Conservation (phyloP, 139 green algal genomes). For the Spirogloea muscicola region DNA sequence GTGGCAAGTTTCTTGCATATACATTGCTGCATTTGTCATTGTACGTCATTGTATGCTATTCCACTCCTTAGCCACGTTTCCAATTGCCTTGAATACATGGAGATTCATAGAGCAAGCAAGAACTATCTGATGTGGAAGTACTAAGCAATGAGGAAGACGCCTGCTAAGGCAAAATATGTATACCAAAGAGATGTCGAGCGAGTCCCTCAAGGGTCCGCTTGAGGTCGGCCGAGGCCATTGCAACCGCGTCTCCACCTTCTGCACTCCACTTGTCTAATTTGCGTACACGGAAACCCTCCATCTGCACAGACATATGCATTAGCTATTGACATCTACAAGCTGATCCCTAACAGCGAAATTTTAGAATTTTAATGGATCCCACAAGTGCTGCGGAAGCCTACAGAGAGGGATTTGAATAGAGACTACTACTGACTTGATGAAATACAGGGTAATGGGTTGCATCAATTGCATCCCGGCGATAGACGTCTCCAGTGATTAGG, state of each 20-base stretch:
- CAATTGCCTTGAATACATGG: too few species aligned
- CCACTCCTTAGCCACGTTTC: too few species aligned
- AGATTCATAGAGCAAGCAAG: too few species aligned
- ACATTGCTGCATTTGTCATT: too few species aligned
- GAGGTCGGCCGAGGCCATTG: slow-evolving; percentile 71
- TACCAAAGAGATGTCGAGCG: slow-evolving; percentile 80
- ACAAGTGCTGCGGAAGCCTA: too few species aligned
- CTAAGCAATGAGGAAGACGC: too few species aligned
- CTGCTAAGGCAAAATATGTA: neutral
- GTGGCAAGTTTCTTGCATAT: too few species aligned
- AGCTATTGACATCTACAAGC: neutral
- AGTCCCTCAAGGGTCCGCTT: slow-evolving; percentile 89
- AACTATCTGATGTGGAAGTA: too few species aligned
- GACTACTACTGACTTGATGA: too few species aligned
- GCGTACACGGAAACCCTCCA: slow-evolving; percentile 89
- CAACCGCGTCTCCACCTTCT: slow-evolving; percentile 54
- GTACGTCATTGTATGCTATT: too few species aligned
- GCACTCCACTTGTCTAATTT: slow-evolving; percentile 59
- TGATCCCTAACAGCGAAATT: neutral
- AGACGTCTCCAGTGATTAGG: slow-evolving; percentile 95
- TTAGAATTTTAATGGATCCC: neutral
- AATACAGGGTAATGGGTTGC: slow-evolving; percentile 99
- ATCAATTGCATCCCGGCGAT: slow-evolving; percentile 92
- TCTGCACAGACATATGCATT: slow-evolving; percentile 61
- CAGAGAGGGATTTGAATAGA: too few species aligned